A percentile compares a stretch with the other conserved stretches of the same genome.
Evolutionary conservation across 2,329 filamentous ascomycete genomes (phyloP).

Genomic region (Rasamsonia emersonii): DNA sequence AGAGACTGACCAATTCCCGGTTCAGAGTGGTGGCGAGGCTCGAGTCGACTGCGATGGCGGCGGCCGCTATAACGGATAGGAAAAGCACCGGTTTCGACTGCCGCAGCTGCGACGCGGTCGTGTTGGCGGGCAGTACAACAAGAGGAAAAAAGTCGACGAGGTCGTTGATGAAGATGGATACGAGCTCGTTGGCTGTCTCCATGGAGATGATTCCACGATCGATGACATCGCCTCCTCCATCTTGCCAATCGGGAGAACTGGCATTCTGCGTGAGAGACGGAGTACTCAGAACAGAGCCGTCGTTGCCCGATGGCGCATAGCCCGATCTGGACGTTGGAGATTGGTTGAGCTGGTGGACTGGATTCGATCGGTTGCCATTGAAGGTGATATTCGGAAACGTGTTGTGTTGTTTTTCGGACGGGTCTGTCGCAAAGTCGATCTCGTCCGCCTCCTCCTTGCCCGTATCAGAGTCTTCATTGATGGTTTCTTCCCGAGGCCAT

Average conservation of each 20-base stretch:
- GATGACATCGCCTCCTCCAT: conserved; percentile 18
- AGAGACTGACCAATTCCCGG: conserved; percentile 41
- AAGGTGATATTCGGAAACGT: conserved; percentile 15
- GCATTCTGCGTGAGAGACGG: conserved; percentile 14
- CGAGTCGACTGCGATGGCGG: conserved; percentile 48
- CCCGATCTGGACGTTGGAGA: conserved; percentile 17
- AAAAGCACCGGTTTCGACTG: conserved; percentile 55
- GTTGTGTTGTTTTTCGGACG: conserved; percentile 15
- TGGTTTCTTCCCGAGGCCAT: conserved; percentile 18
- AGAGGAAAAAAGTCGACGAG: conserved; percentile 22
- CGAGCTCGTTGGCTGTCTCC: conserved; percentile 22
- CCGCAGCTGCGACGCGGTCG: conserved; percentile 23
- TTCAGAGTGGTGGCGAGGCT: conserved; percentile 37
- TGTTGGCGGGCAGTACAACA: conserved; percentile 19
- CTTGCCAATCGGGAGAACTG: conserved; percentile 12
- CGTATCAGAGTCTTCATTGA: conserved; percentile 19
- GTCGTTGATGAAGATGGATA: conserved; percentile 24
- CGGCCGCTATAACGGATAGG: conserved; percentile 59
- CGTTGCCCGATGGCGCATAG: conserved; percentile 13
- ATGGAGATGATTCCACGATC: conserved; percentile 24
- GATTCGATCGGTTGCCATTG: no score
- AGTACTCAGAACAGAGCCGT: conserved; percentile 11
- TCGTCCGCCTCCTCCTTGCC: conserved; percentile 16
- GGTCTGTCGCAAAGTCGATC: conserved; percentile 14
- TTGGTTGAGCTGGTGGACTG: conserved; percentile 10